A percentile compares a stretch with the other conserved stretches of the same genome.
Conservation (phyloP, 1,284 basidiomycete genomes). For the Ceratobasidium sp. region DNA sequence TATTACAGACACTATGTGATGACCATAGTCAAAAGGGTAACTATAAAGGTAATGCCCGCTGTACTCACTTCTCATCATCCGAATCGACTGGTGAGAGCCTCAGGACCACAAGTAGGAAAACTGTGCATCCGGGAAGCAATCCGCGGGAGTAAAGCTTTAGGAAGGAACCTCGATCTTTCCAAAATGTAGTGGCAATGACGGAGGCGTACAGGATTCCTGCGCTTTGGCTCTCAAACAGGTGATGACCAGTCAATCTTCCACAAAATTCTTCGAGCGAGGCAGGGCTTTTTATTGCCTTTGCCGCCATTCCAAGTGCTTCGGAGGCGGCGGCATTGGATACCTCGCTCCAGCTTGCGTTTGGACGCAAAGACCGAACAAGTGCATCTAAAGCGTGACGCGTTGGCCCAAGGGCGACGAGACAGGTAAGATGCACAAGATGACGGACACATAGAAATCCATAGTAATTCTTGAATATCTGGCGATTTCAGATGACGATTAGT, state of each 20-base stretch:
- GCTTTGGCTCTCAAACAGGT: not conserved
- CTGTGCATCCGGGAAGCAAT: not conserved
- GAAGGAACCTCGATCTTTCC: not conserved
- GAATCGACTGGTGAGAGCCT: not conserved
- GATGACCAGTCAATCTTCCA: not conserved
- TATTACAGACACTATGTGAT: not conserved
- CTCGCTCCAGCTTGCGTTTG: not conserved
- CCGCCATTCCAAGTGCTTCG: not conserved
- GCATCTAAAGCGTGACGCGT: not conserved
- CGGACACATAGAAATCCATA: not conserved
- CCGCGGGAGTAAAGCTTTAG: not conserved
- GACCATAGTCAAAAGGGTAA: no score
- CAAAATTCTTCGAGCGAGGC: not conserved
- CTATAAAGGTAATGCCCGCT: no score
- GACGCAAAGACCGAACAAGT: not conserved
- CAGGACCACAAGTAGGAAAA: not conserved
- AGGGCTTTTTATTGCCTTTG: not conserved
- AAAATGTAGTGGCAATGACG: not conserved
- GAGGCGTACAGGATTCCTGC: not conserved
- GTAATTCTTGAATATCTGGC: not conserved
- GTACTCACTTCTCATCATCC: not conserved
- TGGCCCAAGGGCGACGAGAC: not conserved
- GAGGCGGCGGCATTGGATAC: not conserved
- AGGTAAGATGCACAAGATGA: not conserved
- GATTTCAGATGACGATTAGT: not conserved